Base-by-base conservation (phyloP, 805 yeast species). In the Yueomyces sp. region DNA sequence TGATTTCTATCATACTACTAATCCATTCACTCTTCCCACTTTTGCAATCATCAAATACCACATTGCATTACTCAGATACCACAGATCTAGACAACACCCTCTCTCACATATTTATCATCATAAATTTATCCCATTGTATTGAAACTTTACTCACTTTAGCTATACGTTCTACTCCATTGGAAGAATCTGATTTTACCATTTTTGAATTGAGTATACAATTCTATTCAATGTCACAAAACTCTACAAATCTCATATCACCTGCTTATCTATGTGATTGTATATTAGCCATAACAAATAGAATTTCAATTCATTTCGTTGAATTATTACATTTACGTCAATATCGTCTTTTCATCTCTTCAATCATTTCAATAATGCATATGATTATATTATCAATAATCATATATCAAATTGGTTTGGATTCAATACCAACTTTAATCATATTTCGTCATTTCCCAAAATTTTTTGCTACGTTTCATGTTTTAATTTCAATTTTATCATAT, bases 361-460 rank as follows among this genome's bases (percentile, higher is more conserved):
- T 79, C 1, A 56, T 82, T 39, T 87, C 86, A 2, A 29, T 73
- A 1, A 51, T 65, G 4, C 74, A 81, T 40, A 54, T 84, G 5
- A 7, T 19, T 4, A 45, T 40, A 36, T 28, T 54, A 65, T 8
- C 60, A 64, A 38, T 69, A 81, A 51, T 90, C 87, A 12, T 56
- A 69, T 5, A 68, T 74, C 4, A 72, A 79, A 9, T 58, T 50
- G 57, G 55, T 46, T 47, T 47, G 39, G 44, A 12, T 51, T 49
- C 39, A 32, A 69, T 85, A 49, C 94, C 95, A 4, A 54, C 71
- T 5, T 69, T 76, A 2, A 73, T 81, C 4, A 60, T 75, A 11
- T 55, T 77, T 46, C 81, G 86, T 2, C 76, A 77, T 49, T 57
- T 76, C 11, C 94, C 94, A 1, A 88, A 84, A 41, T 2, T 50